Conservation (phyloP, 2,329 filamentous ascomycete species). For the Xenoacremonium recifei region DNA sequence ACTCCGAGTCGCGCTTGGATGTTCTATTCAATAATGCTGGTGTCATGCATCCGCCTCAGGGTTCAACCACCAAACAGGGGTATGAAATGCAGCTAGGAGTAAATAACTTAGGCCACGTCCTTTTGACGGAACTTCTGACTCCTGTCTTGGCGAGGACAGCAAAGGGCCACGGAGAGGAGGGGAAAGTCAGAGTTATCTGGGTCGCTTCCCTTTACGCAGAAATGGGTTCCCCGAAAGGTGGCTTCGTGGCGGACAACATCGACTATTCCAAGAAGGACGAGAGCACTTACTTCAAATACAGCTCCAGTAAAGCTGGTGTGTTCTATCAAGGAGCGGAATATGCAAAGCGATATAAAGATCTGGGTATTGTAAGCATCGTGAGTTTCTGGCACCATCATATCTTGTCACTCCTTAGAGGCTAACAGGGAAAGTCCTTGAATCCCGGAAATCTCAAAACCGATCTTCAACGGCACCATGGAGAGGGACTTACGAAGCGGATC, state of each 20-base stretch:
- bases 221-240: constrained; percentile 9
- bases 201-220: constrained; percentile 7
- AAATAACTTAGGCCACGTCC: constrained; percentile 35
- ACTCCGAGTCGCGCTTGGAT: constrained; percentile 28
- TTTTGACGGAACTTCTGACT: constrained; percentile 35
- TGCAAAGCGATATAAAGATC: constrained; percentile 19
- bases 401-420: no score
- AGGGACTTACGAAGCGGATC: constrained; percentile 11
- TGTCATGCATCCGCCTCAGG: constrained; percentile 10
- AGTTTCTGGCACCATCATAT: no score
- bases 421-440: constrained; percentile 32
- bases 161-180: constrained; percentile 18
- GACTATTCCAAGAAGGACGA: constrained; percentile 16
- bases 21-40: constrained; percentile 41
- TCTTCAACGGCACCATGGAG: constrained; percentile 24
- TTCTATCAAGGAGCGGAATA: constrained; percentile 21
- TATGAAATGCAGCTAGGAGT: constrained; percentile 37
- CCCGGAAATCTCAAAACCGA: constrained; percentile 36
- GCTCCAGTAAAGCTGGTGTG: constrained; percentile 20
- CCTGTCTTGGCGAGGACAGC: constrained; percentile 31
- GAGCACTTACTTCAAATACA: constrained; percentile 15
- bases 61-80: constrained; percentile 13
- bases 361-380: constrained; percentile 24
- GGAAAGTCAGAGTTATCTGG: constrained; percentile 23
- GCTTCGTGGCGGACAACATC: constrained; percentile 21